Percentiles rank a stretch among this genome's conserved stretches.
These are phyloP conservation scores for Thermothelomyces thermophilus DNA, from an alignment of 2,329 filamentous ascomycete species.

Conservation along the genomic window DNA sequence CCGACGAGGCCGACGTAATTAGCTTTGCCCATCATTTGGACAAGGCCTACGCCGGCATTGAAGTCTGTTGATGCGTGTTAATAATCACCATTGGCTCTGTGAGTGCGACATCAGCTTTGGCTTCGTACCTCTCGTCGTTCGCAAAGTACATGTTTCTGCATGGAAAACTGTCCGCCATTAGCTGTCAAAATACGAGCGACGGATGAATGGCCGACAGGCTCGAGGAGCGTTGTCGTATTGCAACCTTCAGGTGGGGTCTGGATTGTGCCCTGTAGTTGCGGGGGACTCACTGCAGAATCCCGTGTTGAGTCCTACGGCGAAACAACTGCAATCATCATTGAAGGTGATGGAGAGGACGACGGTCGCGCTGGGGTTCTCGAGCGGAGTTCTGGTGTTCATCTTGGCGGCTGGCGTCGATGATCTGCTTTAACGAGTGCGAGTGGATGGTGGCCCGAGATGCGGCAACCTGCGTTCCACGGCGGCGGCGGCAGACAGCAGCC, in stretches of 20 bases:
- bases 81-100: not conserved
- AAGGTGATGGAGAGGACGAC: slow-evolving; percentile 78
- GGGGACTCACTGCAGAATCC: slow-evolving; percentile 66
- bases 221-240: not conserved
- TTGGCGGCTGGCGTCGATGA: not conserved
- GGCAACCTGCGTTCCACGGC: not conserved
- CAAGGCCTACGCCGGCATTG: slow-evolving; percentile 73
- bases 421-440: not conserved
- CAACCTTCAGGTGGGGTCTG: not conserved
- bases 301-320: slow-evolving; percentile 77
- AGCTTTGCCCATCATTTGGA: slow-evolving; percentile 78
- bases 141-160: slow-evolving; percentile 63
- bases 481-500: not conserved
- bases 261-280: not conserved
- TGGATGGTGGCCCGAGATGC: not conserved
- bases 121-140: slow-evolving; percentile 42
- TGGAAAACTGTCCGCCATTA: slow-evolving; percentile 56
- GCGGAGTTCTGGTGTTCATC: slow-evolving; percentile 87
- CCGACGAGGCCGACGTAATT: slow-evolving; percentile 88
- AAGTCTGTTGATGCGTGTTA: slow-evolving; percentile 49
- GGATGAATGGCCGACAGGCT: not conserved
- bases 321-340: slow-evolving; percentile 78
- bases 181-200: slow-evolving; percentile 5
- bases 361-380: slow-evolving; percentile 69
- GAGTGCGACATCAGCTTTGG: not conserved